Evolutionary conservation across 371 early-diverging fungal species (phyloP).

Genomic region (Mortierella sp.): DNA sequence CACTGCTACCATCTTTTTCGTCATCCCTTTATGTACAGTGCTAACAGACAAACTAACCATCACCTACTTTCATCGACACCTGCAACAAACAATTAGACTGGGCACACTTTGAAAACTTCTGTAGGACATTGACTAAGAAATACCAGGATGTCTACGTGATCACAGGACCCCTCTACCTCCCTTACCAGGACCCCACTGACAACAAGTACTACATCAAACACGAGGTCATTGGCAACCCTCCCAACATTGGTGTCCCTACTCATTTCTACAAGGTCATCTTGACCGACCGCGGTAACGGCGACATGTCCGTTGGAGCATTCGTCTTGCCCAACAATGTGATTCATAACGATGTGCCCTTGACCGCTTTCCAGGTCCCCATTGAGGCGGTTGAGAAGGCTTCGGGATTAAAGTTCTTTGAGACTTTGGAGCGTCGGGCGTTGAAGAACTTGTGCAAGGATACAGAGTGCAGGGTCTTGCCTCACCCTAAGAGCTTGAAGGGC

Average conservation of each 20-base stretch:
- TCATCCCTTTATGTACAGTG: not conserved
- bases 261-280: constrained; percentile 93
- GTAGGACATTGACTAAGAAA: constrained; percentile 71
- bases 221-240: constrained; percentile 91
- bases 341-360: constrained; percentile 75
- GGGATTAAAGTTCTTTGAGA: constrained; percentile 85
- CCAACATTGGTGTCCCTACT: constrained; percentile 94
- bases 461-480: constrained; percentile 35
- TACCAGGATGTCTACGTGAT: constrained; percentile 85
- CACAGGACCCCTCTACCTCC: constrained; percentile 87
- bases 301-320: constrained; percentile 80
- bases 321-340: constrained; percentile 90
- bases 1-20: not conserved
- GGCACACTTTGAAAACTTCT: constrained; percentile 86
- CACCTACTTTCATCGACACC: not conserved
- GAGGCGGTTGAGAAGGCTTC: constrained; percentile 85
- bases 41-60: not conserved
- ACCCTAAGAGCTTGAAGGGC: constrained; percentile 49
- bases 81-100: constrained; percentile 65
- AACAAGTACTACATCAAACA: constrained; percentile 87
- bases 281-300: constrained; percentile 64
- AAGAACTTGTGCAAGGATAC: constrained; percentile 55
- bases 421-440: constrained; percentile 59
- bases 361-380: constrained; percentile 80
- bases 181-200: constrained; percentile 73